phyloP scores from a whole-genome alignment of 2,329 filamentous ascomycete species.

The Mollisiaceae sp. region DNA sequence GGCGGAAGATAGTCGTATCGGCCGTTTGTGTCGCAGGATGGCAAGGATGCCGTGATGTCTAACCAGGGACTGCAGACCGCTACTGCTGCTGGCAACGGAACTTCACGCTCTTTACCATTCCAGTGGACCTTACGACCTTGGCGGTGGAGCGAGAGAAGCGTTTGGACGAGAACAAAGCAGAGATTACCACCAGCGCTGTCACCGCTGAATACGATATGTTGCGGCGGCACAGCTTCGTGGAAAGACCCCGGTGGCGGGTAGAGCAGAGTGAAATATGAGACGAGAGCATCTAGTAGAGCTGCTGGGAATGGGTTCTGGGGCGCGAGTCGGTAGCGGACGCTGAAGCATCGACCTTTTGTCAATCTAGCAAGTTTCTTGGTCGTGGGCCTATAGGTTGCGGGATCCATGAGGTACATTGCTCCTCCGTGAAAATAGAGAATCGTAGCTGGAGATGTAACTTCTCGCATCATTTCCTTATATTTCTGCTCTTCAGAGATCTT shows the following conservation, averaged over 20 bases:
- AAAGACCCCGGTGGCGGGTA: conserved; percentile 72
- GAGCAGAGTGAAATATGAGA: conserved; percentile 69
- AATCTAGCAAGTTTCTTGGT: conserved; percentile 67
- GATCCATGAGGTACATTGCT: conserved; percentile 75
- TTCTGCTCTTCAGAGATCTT: conserved; percentile 65
- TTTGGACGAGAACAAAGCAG: conserved; percentile 67
- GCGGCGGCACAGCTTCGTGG: conserved; percentile 67
- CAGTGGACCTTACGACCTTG: conserved; percentile 57
- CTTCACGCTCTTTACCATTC: conserved; percentile 60
- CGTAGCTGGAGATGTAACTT: conserved; percentile 66
- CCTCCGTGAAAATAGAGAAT: conserved; percentile 79
- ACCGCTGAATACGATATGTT: conserved; percentile 72
- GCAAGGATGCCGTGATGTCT: conserved; percentile 70
- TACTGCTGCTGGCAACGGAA: conserved; percentile 71
- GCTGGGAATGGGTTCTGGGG: conserved; percentile 78
- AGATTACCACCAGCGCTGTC: conserved; percentile 79
- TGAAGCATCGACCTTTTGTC: conserved; percentile 64
- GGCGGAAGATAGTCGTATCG: conserved; percentile 69
- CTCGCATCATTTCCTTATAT: conserved; percentile 70
- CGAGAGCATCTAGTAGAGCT: conserved; percentile 73
- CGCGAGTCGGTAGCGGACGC: conserved; percentile 73
- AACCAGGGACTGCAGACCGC: conserved; percentile 71
- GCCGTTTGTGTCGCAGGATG: conserved; percentile 56
- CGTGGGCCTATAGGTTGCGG: conserved; percentile 65
- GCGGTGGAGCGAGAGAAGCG: conserved; percentile 66